Evolutionary conservation across 495 filamentous ascomycete species (phyloP).

Genomic region (Hypoxylon trugodes): DNA sequence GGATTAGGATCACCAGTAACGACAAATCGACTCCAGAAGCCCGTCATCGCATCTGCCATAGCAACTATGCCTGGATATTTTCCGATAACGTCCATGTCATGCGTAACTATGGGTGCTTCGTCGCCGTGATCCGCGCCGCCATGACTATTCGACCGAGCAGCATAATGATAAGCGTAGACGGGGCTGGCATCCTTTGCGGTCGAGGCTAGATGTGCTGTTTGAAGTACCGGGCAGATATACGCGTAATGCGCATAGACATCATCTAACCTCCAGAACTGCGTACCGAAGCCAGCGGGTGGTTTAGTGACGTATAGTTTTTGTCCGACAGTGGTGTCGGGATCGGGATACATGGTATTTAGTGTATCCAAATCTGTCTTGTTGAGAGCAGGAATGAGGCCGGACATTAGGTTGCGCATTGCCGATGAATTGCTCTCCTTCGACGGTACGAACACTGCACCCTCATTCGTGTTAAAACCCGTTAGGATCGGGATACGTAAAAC

Average conservation of each 20-base stretch:
- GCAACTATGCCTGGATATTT: constrained; percentile 55
- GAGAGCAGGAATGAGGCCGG: constrained; percentile 61
- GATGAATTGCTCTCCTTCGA: constrained; percentile 49
- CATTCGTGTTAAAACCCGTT: constrained; percentile 72
- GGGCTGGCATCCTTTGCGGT: constrained; percentile 39
- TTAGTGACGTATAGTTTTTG: constrained; percentile 31
- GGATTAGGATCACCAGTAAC: constrained; percentile 61
- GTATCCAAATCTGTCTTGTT: constrained; percentile 54
- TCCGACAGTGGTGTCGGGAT: constrained; percentile 50
- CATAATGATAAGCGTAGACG: constrained; percentile 69
- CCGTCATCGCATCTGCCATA: constrained; percentile 62
- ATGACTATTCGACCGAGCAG: constrained; percentile 55
- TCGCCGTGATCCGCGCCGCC: constrained; percentile 68
- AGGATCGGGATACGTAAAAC: constrained; percentile 68
- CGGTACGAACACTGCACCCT: constrained; percentile 69
- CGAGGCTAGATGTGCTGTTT: constrained; percentile 64
- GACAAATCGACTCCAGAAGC: constrained; percentile 65
- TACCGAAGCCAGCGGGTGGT: constrained; percentile 53
- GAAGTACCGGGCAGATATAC: constrained; percentile 70
- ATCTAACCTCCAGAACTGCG: constrained; percentile 67
- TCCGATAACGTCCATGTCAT: constrained; percentile 53
- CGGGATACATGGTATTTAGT: constrained; percentile 66
- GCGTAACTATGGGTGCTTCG: constrained; percentile 65
- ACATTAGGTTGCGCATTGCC: constrained; percentile 65
- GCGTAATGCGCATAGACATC: constrained; percentile 73